Evolutionary conservation across 2,329 filamentous ascomycete species (phyloP), one percentile per base, ranked within the genome.

Genomic region (Thelonectria olida): DNA sequence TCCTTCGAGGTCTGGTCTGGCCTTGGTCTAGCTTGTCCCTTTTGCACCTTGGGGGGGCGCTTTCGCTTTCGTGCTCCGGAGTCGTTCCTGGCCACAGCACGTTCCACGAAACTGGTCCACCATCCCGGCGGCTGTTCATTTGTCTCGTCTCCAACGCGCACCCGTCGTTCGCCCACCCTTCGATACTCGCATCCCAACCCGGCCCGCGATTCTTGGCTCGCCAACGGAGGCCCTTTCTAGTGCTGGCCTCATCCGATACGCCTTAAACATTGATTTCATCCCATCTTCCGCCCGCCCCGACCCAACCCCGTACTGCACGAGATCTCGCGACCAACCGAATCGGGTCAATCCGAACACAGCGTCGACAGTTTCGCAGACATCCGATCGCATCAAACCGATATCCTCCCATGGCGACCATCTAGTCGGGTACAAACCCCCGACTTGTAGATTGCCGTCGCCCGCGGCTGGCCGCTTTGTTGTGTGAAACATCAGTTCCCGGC

Each of bases 381-480:
- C 20, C 44, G 19, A 50, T 38, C 47, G 51, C 49, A 36, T 7
- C 19, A 19, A 38, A n/a, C 12, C 31, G 36, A 42, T 25, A 4
- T 12, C 28, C 58, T 55, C 64, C 27, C 56, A 72, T 72, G 69
- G 69, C 69, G 62, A 53, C 57, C 53, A 28, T 58, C 59, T 72
- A 69, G 63, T 58, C 57, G 19, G 36, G 38, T 38, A 44, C 62
- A 12, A 54, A 38, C 38, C 44, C 50, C 62, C 61, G 54, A 62
- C 58, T 67, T 53, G 53, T 61, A 63, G 62, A 62, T 65, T 67
- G 36, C 58, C 67, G 64, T 65, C 57, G 60, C 64, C 62, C 70
- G 71, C 69, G 71, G 69, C 71, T 70, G 67, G 69, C 63, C 67
- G 66, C 62, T 65, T 61, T 50, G 15, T 58, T 66, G 57, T 57